Evolutionary conservation across 2,329 filamentous ascomycete species (phyloP), one percentile per base, ranked within the genome.

Genomic region (Fusarium kyushuense): DNA sequence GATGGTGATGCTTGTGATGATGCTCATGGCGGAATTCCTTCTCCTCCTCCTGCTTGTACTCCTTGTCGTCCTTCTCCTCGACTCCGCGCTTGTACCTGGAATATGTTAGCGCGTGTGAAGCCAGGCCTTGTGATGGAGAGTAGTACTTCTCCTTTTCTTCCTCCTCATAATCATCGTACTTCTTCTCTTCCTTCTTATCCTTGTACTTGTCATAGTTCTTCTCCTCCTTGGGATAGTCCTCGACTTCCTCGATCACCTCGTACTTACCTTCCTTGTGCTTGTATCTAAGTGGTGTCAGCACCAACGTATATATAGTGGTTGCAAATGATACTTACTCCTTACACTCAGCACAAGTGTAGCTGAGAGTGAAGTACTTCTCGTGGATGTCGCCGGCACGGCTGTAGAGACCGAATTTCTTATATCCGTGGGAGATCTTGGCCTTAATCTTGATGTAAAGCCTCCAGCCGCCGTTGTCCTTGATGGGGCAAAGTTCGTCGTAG

Each of bases 361-460:
- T 71, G 13, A 75, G 43, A 35, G 71, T 63, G 42, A 75, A 75
- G 63, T 69, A 75, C 58, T 70, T 72, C 36, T 68, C 63, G 16
- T 65, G 47, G n/a, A 68, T 25, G 19, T 68, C 65, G 46, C 59
- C 43, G 13, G 63, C 65, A 36, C 72, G 73, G 61, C 59, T 75
- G 65, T 71, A 68, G 21, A 75, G 68, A 33, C 70, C 40, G 43
- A 67, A 66, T 48, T 67, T 72, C 56, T 72, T 64, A 51, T 70
- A 41, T 19, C 70, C 70, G 14, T 73, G 67, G 14, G 58, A 41
- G 30, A 74, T 63, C 29, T 53, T 59, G 29, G 55, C 73, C 67
- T 74, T 71, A 60, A 75, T 66, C 62, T 69, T 69, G 53, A 75
- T 71, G 54, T 75, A 74, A 29, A 72, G 73, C 57, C 70, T 67